Evolutionary conservation across 2,329 filamentous ascomycete species (phyloP).

Genomic region (Fusarium sp.): DNA sequence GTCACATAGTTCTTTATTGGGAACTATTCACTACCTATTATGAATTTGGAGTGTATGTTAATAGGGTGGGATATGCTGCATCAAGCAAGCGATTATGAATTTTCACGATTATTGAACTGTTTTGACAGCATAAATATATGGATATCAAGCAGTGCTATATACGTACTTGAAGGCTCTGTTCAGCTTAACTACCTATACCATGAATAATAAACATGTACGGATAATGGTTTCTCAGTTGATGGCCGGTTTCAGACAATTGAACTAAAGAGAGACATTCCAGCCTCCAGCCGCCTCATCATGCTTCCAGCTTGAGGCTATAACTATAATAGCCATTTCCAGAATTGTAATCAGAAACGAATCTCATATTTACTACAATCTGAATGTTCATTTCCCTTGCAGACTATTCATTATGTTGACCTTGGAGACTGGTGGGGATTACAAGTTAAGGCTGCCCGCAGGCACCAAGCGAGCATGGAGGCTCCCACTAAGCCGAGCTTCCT

Average conservation of each 20-base stretch:
- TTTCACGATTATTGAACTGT: conserved; percentile 3
- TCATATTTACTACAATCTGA: not conserved
- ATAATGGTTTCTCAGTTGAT: conserved; percentile 21
- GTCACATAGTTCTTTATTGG: not conserved
- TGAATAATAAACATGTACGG: not conserved
- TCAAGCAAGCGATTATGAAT: conserved; percentile 5
- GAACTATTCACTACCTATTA: not conserved
- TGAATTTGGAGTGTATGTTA: conserved; percentile 12
- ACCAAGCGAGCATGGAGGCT: conserved; percentile 33
- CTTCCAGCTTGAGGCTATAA: not conserved
- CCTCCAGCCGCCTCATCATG: conserved; percentile 24
- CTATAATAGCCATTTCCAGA: not conserved
- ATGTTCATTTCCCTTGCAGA: not conserved
- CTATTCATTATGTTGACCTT: conserved; percentile 18
- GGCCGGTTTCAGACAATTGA: conserved; percentile 32
- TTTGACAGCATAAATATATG: conserved; percentile 2
- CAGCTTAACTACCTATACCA: not conserved
- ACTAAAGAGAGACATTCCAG: conserved; percentile 37
- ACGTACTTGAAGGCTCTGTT: not conserved
- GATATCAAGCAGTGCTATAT: not conserved
- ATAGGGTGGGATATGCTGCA: conserved; percentile 9
- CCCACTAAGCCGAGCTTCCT: conserved; percentile 29
- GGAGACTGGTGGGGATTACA: conserved; percentile 28
- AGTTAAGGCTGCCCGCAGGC: conserved; percentile 21
- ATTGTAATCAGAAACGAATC: not conserved